Evolutionary conservation across 1,284 basidiomycete genomes (phyloP).

Genomic region (Mycosarcoma maydis): DNA sequence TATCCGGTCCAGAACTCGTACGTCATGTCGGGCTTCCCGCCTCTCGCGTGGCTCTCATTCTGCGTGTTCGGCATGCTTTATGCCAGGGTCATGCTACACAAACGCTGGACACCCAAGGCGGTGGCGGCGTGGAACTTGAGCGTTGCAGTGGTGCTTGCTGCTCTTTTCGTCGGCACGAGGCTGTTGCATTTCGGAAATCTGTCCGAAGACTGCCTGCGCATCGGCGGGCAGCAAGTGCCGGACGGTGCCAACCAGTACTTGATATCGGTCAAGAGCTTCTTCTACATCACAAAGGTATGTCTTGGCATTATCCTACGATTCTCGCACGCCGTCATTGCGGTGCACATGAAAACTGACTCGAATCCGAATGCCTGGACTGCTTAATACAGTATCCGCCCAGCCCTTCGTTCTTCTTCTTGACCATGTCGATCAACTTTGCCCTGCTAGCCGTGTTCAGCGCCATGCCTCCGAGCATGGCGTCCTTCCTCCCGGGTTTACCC

Average conservation of each 20-base stretch:
- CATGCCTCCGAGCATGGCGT: constrained; percentile 14
- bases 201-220: constrained; percentile 46
- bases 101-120: constrained; percentile 10
- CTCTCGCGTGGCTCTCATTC: constrained; percentile 55
- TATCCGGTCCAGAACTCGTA: constrained; percentile 19
- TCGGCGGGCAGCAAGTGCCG: constrained; percentile 15
- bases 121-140: constrained; percentile 16
- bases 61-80: constrained; percentile 55
- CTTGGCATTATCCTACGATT: no score
- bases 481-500: constrained; percentile 22
- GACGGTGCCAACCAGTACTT: constrained; percentile 44
- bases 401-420: constrained; percentile 46
- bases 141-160: constrained; percentile 23
- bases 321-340: no score
- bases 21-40: constrained; percentile 55
- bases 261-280: constrained; percentile 40
- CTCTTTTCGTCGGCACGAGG: constrained; percentile 46
- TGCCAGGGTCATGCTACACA: constrained; percentile 40
- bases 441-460: constrained; percentile 46
- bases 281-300: constrained; percentile 54
- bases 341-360: no score
- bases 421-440: constrained; percentile 45
- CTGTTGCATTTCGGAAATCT: constrained; percentile 54
- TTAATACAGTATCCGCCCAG: constrained; percentile 40
- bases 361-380: no score